A percentile compares a stretch with the other conserved stretches of the same genome.
Evolutionary conservation across 2,329 filamentous ascomycete genomes (phyloP).

Genomic region (Myriosclerotinia curreyana): DNA sequence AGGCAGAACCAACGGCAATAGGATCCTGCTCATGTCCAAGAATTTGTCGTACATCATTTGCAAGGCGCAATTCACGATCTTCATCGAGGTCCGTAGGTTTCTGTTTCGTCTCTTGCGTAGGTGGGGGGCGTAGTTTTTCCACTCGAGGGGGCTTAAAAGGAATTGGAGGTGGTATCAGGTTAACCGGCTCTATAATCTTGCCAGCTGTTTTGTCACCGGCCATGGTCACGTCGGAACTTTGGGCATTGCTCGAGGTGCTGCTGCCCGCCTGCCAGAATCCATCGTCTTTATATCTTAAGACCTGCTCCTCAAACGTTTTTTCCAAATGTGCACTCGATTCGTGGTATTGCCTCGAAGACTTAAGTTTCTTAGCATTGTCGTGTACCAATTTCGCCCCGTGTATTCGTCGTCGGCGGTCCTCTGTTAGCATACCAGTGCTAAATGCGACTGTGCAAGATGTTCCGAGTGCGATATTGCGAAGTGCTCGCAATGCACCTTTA

Average conservation of each 20-base stretch:
- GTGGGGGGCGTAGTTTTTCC: neutral
- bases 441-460: conserved; percentile 55
- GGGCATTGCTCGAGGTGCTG: neutral
- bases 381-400: conserved; percentile 50
- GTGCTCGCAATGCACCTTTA: conserved; percentile 53
- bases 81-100: neutral
- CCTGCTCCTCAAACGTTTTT: conserved; percentile 32
- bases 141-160: conserved; percentile 7
- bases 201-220: neutral
- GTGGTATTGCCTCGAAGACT: conserved; percentile 44
- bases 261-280: conserved; percentile 11
- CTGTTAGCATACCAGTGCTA: conserved; percentile 46
- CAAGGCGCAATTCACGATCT: conserved; percentile 29
- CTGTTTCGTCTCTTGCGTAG: neutral
- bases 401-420: conserved; percentile 56
- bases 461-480: conserved; percentile 54
- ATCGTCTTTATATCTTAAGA: conserved; percentile 23
- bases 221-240: neutral
- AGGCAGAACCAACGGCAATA: conserved; percentile 27
- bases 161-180: neutral
- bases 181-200: neutral
- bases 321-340: conserved; percentile 33
- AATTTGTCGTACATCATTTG: conserved; percentile 29
- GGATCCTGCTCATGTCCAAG: conserved; percentile 23
- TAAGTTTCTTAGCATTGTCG: conserved; percentile 53